A percentile compares a stretch with the other conserved stretches of the same genome.
Evolutionary conservation across 306 rosid species (phyloP).

Genomic region (Prinsepia uniflora): DNA sequence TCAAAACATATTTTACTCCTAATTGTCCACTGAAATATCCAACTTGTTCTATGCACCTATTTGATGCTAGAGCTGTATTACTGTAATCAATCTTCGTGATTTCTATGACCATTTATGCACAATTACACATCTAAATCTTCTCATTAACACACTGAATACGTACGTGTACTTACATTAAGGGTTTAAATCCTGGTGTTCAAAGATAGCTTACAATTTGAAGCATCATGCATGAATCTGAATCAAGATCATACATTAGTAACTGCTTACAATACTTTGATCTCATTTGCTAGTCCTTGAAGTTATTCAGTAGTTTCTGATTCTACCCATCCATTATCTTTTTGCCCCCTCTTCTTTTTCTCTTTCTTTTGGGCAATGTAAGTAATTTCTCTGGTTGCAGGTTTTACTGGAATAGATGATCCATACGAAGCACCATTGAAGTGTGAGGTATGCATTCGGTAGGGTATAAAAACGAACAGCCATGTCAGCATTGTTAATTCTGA

Average conservation of each 20-base stretch:
- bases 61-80: background rate
- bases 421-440: slow-evolving; percentile 73
- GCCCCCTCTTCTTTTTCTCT: no score
- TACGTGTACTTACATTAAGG: background rate
- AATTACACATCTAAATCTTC: background rate
- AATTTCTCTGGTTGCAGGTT: slow-evolving; percentile 44
- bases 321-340: no score
- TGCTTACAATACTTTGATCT: background rate
- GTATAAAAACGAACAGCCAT: background rate
- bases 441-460: slow-evolving; percentile 48
- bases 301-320: no score
- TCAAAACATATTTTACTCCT: slow-evolving; percentile 15
- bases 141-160: background rate
- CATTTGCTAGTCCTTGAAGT: background rate
- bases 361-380: background rate
- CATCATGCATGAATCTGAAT: background rate
- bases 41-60: background rate
- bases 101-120: background rate
- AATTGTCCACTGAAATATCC: background rate
- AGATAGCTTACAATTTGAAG: background rate
- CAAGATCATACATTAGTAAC: background rate
- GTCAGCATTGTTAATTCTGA: background rate
- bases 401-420: slow-evolving; percentile 88
- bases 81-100: background rate
- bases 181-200: no score